A percentile compares a stretch with the other conserved stretches of the same genome.
These are phyloP conservation scores for Mycena albidolilacea DNA, from an alignment of 768 basidiomycete genomes.

Conservation along the genomic window DNA sequence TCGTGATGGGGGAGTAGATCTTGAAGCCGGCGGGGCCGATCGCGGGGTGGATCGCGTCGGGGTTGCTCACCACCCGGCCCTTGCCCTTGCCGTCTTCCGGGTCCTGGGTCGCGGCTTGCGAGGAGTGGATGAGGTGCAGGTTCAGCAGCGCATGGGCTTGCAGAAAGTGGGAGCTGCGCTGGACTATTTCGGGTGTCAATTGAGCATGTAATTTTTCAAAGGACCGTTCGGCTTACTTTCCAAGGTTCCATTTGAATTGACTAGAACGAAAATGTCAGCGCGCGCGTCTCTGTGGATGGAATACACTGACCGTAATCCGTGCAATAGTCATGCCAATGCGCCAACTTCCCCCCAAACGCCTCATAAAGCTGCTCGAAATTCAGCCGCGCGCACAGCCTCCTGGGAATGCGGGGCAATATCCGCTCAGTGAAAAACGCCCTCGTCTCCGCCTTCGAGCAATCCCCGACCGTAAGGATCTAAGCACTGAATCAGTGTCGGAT, in stretches of 20 bases:
- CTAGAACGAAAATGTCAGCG: conserved; percentile 52
- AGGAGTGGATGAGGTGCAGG: conserved; percentile 89
- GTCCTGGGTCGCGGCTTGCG: conserved; percentile 64
- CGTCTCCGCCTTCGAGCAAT: conserved; percentile 82
- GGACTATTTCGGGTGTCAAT: conserved; percentile 61
- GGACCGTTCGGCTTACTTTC: conserved; percentile 65
- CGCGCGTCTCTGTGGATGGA: conserved; percentile 2
- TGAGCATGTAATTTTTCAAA: conserved; percentile 2
- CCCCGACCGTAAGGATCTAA: conserved; percentile 85
- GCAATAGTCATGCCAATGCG: conserved; percentile 87
- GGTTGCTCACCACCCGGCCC: conserved; percentile 53
- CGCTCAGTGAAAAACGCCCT: conserved; percentile 75
- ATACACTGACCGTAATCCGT: conserved; percentile 74
- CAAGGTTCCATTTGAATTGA: conserved; percentile 80
- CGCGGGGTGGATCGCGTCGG: conserved; percentile 69
- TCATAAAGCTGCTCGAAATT: conserved; percentile 83
- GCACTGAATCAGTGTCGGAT: background rate
- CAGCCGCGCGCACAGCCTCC: conserved; percentile 65
- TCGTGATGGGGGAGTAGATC: conserved; percentile 65
- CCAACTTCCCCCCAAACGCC: conserved; percentile 88
- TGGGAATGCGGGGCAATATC: conserved; percentile 79
- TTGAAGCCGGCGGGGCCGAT: conserved; percentile 76
- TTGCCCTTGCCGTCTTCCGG: conserved; percentile 49
- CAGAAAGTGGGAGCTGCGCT: conserved; percentile 86
- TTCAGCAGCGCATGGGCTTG: conserved; percentile 89